Conservation (phyloP, 2,329 filamentous ascomycete species). For the Massarina eburnea region DNA sequence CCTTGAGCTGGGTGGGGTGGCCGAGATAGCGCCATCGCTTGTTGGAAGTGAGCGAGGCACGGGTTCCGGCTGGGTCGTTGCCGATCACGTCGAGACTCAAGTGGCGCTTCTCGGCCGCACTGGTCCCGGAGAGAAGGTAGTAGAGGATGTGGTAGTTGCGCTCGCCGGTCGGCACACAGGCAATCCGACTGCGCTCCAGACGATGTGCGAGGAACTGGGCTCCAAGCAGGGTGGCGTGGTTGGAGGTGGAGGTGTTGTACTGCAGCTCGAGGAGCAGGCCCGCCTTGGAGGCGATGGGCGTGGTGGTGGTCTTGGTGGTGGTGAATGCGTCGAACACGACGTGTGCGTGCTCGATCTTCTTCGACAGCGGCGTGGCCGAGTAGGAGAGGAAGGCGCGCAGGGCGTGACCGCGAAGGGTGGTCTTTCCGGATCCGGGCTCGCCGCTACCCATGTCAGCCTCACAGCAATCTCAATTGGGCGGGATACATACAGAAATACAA, state of each 20-base stretch:
- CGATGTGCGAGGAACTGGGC: constrained; percentile 94
- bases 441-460: constrained; percentile 60
- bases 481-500: constrained; percentile 81
- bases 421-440: constrained; percentile 95
- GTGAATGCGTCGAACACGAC: constrained; percentile 97
- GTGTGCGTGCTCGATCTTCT: constrained; percentile 87
- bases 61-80: constrained; percentile 55
- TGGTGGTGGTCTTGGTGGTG: constrained; percentile 95
- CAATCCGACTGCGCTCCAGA: constrained; percentile 86
- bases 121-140: constrained; percentile 91
- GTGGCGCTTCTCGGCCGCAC: constrained; percentile 84
- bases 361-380: constrained; percentile 88
- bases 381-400: constrained; percentile 83
- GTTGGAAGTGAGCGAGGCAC: constrained; percentile 59
- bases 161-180: constrained; percentile 91
- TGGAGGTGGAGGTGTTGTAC: constrained; percentile 85
- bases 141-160: constrained; percentile 96
- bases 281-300: constrained; percentile 91
- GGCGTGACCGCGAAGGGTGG: constrained; percentile 86
- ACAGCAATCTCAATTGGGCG: neutral
- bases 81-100: constrained; percentile 64
- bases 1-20: constrained; percentile 93
- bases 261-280: constrained; percentile 95
- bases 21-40: constrained; percentile 96
- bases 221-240: constrained; percentile 85